Percentiles rank a stretch among this genome's conserved stretches.
Conservation (phyloP, 2,329 filamentous ascomycete species). For the Ophiostoma sp. region DNA sequence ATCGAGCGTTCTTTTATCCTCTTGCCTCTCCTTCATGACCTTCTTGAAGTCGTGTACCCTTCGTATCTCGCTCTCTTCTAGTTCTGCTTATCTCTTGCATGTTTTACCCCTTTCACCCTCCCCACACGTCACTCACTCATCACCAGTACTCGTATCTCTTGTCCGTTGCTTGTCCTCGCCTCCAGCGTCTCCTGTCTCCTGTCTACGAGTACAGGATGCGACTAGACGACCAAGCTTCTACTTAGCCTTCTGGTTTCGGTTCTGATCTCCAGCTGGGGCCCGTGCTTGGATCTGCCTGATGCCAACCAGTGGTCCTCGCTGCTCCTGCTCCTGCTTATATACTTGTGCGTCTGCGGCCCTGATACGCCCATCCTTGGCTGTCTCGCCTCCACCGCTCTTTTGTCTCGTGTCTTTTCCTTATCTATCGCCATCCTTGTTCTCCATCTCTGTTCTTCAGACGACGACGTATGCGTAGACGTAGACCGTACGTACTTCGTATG, state of each 20-base stretch:
- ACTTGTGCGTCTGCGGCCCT: not conserved
- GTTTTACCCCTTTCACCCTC: too few relatives aligned
- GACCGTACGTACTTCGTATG: not conserved
- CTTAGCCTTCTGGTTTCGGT: conserved; percentile 5
- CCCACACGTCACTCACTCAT: too few relatives aligned
- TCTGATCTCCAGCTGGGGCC: not conserved
- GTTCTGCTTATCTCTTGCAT: too few relatives aligned
- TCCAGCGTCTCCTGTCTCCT: not conserved
- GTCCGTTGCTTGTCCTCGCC: too few relatives aligned
- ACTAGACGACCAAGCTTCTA: not conserved
- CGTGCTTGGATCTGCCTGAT: not conserved
- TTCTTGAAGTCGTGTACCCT: too few relatives aligned
- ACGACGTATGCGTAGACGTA: not conserved
- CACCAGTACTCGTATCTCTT: too few relatives aligned
- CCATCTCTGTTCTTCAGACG: not conserved
- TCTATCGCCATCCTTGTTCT: not conserved
- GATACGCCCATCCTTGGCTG: not conserved
- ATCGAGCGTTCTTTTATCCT: too few relatives aligned
- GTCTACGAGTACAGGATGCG: not conserved
- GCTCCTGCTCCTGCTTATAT: not conserved
- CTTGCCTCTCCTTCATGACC: too few relatives aligned
- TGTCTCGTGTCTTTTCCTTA: not conserved
- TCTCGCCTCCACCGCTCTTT: conserved; percentile 13
- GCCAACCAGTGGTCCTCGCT: not conserved
- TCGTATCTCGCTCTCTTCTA: too few relatives aligned